Percentiles rank a stretch among this genome's conserved stretches.
Conservation (phyloP, 179 eudicot genomes). For the Spergularia azorica region DNA sequence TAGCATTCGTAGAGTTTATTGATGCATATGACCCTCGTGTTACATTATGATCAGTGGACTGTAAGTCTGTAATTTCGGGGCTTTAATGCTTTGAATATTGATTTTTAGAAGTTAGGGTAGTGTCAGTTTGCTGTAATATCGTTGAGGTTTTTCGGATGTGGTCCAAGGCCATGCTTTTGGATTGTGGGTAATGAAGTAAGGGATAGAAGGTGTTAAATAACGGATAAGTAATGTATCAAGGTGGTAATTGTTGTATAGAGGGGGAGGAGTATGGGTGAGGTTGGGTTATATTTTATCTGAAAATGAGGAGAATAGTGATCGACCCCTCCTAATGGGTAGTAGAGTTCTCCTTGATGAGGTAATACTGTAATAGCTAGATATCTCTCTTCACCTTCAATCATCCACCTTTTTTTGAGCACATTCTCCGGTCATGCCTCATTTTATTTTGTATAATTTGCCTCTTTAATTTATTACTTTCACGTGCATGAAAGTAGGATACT, state of each 20-base stretch:
- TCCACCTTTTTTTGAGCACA: neutral
- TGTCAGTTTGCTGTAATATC: neutral
- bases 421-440: neutral
- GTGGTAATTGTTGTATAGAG: neutral
- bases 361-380: neutral
- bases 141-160: neutral
- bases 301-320: neutral
- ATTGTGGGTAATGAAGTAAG: neutral
- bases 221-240: neutral
- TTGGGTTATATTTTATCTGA: neutral
- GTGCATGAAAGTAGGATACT: too few species aligned
- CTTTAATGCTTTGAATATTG: neutral
- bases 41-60: neutral
- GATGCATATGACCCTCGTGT: neutral
- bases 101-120: neutral
- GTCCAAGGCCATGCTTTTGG: neutral
- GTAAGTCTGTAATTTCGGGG: neutral
- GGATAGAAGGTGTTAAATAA: neutral
- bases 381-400: neutral
- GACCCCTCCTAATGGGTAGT: neutral
- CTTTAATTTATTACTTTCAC: neutral
- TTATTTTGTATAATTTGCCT: neutral
- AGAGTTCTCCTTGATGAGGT: neutral
- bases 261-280: neutral
- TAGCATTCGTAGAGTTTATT: neutral